These are phyloP conservation scores for Mucor saturninus DNA, from an alignment of 371 early-diverging fungal species.

Conservation along the genomic window DNA sequence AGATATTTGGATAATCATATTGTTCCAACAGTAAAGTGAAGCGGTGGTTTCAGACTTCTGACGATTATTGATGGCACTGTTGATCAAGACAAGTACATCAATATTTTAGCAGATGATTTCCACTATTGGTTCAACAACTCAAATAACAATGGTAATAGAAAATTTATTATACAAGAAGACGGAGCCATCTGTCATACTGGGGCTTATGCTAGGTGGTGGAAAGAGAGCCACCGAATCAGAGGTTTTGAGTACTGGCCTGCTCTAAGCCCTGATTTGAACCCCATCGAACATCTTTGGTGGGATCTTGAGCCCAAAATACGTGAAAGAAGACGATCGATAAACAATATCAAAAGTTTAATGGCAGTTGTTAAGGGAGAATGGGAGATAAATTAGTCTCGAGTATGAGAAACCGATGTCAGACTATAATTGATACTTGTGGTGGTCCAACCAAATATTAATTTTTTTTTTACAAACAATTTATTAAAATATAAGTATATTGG, in stretches of 20 bases:
- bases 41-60: constrained; percentile 5
- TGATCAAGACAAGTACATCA: constrained; percentile 12
- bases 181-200: constrained; percentile 17
- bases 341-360: background rate
- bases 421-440: constrained; percentile 4
- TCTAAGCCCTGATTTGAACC: constrained; percentile 26
- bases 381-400: background rate
- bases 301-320: background rate
- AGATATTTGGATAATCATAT: background rate
- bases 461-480: too few relatives aligned
- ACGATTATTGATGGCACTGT: background rate
- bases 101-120: background rate
- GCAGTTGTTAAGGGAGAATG: background rate
- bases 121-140: constrained; percentile 1
- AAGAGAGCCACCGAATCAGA: background rate
- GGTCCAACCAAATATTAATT: background rate
- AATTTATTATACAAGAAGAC: constrained; percentile 20
- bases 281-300: constrained; percentile 22
- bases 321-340: background rate
- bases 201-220: constrained; percentile 14
- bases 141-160: background rate
- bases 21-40: background rate
- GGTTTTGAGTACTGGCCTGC: constrained; percentile 21
- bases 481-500: too few relatives aligned
- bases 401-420: background rate